A percentile compares a stretch with the other conserved stretches of the same genome.
Evolutionary conservation across 129 eudicot genomes (phyloP).

Genomic region (Oenanthe sinensis): DNA sequence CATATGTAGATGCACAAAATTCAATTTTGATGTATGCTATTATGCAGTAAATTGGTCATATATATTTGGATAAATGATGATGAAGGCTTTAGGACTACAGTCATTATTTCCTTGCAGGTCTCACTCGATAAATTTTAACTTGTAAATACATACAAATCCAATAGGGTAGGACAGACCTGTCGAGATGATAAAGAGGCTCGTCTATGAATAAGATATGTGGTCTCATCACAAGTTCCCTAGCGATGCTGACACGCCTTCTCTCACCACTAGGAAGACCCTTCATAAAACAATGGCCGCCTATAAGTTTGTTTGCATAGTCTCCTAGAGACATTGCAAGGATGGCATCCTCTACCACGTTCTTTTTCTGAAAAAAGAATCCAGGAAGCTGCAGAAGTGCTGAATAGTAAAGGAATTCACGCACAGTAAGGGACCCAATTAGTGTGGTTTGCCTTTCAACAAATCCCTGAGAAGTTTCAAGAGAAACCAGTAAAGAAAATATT

Average conservation of each 20-base stretch:
- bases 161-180: slow-evolving; percentile 41
- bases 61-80: too few relatives aligned
- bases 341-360: slow-evolving; percentile 81
- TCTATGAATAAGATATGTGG: slow-evolving; percentile 74
- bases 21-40: not conserved
- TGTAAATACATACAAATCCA: not conserved
- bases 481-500: not conserved
- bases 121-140: not conserved
- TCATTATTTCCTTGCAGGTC: not conserved
- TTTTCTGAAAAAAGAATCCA: slow-evolving; percentile 70
- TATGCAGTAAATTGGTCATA: too few relatives aligned
- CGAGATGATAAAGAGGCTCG: slow-evolving; percentile 90
- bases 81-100: not conserved
- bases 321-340: slow-evolving; percentile 78
- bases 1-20: not conserved
- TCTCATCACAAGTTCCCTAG: slow-evolving; percentile 81
- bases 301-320: slow-evolving; percentile 76
- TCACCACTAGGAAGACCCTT: slow-evolving; percentile 84
- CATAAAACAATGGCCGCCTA: slow-evolving; percentile 79
- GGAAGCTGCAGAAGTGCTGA: slow-evolving; percentile 94
- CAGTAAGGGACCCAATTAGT: slow-evolving; percentile 56
- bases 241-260: slow-evolving; percentile 76
- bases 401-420: slow-evolving; percentile 71
- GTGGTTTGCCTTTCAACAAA: slow-evolving; percentile 55
- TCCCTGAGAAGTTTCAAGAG: slow-evolving; percentile 18